Evolutionary conservation across 2,329 filamentous ascomycete genomes (phyloP), one percentile per base, ranked within the genome.

Genomic region (Fusarium foetens): DNA sequence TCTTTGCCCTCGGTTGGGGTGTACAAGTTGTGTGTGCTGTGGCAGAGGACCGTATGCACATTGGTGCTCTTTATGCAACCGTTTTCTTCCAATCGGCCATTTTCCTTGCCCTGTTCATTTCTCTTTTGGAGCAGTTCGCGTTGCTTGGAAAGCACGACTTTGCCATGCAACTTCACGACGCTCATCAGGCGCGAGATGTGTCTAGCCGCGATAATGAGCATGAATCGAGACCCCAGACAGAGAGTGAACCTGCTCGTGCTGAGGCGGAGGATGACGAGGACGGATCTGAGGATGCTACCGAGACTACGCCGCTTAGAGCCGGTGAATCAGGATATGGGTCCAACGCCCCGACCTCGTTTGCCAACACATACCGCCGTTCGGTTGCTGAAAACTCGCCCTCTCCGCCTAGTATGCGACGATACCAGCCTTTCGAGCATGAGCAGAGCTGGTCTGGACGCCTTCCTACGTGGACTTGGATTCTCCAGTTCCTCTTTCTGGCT

Each of bases 381-480:
- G 82, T 85, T 33, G 80, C 82, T 5, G 79, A 74, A 73, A 39
- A 66, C 27, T 62, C 72, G 8, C 58, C 75, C 36, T 48, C 75
- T 31, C 66, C 74, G 29, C 71, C 78, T 58, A 72, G 58, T 27
- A 63, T 74, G 49, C 70, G 78, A 63, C 64, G 68, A 70, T 38
- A 76, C 66, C 75, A 83, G 60, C 82, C 86, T 1, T 94, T 91
- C 77, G 88, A 88, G 17, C 84, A 89, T 58, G 96, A 98, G 79
- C 96, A 98, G 80, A 84, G 87, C 19, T 99, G 96, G 96, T 97
- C 94, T 57, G 88, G 88, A 8, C 87, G 87, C 41, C 83, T 98
- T 59, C 94, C 94, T 2, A 89, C 87, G 48, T 98, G 93, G 92
- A 91, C 93, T 23, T 99, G 96, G 96, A 81, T 96, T 45, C 75